These are phyloP conservation scores for Phytophthora capsici DNA, from an alignment of 352 stramenopile genomes.

Conservation along the genomic window DNA sequence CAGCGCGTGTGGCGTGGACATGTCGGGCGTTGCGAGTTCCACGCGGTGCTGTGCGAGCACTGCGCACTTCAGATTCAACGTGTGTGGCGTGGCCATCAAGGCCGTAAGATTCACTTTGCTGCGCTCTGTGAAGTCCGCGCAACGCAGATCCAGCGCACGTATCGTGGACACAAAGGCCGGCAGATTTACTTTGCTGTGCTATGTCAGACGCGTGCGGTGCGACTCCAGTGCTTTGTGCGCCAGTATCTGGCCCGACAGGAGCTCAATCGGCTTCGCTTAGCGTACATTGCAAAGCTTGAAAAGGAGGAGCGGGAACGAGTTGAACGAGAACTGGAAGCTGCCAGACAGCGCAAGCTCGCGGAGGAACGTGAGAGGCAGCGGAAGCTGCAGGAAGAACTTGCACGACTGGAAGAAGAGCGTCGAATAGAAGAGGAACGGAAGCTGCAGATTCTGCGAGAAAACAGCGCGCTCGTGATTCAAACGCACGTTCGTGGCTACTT, in stretches of 20 bases:
- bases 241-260: slow-evolving; percentile 47
- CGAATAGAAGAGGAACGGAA: slow-evolving; percentile 39
- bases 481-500: slow-evolving; percentile 54
- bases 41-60: slow-evolving; percentile 38
- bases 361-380: slow-evolving; percentile 40
- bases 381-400: slow-evolving; percentile 41
- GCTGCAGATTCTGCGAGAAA: slow-evolving; percentile 27
- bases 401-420: slow-evolving; percentile 42
- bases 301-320: slow-evolving; percentile 45
- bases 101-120: slow-evolving; percentile 33
- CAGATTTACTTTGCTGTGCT: slow-evolving; percentile 40
- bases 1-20: slow-evolving; percentile 54
- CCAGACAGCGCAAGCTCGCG: slow-evolving; percentile 38
- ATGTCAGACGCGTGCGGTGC: slow-evolving; percentile 48
- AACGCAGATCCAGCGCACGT: slow-evolving; percentile 56
- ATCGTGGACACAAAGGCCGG: slow-evolving; percentile 47
- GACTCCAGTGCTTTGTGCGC: slow-evolving; percentile 58
- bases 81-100: slow-evolving; percentile 41
- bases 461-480: slow-evolving; percentile 57
- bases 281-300: slow-evolving; percentile 45
- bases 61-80: slow-evolving; percentile 54
- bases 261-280: slow-evolving; percentile 32
- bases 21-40: slow-evolving; percentile 44
- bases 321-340: slow-evolving; percentile 37
- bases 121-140: slow-evolving; percentile 44